Base-by-base conservation (phyloP, 306 rosid species). In the Notholithocarpus densiflorus region DNA sequence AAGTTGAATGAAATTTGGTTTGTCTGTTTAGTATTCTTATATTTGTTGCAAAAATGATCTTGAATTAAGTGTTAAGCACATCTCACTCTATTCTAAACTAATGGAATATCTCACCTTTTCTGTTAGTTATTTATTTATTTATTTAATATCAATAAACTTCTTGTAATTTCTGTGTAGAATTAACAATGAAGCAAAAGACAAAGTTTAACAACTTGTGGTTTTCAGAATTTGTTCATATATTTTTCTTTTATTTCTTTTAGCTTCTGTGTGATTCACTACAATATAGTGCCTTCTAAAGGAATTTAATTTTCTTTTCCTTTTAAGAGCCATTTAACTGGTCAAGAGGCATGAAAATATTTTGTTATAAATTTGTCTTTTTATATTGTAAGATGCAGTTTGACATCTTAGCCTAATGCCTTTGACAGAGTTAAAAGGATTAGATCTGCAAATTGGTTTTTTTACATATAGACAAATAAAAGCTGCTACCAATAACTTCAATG, bases 401-500 rank as follows among this genome's bases (percentile, higher is more conserved):
- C 21, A 27, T 14, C 37, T 62, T 62, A 27, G 1, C n/a, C 5
- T 5, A 1, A 45, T 74, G 48, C 10, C 17, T 48, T 43, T 71
- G 40, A 70, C 71, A 79, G 77, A 29, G 18, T 70, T 71, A 26
- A 27, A 2, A 10, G 82, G 77, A 45, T 60, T 71, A n/a, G 72
- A 79, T 71, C 9, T 79, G 14, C 82, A 79, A 60, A 79, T 77
- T 20, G 77, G 72, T 40, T 57, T 60, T 43, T 79, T 79, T 48
- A 60, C 53, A 31, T 71, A 26, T 21, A 71, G 53, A 14, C 82
- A 79, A 71, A 72, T 79, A 6, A 71, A 76, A 78, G 86, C 79
- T 17, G 93, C 96, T 43, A 91, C 96, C 2, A 84, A 83, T 56
- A 85, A 84, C 73, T 91, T 91, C 31, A 81, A 66, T 81, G 71